Evolutionary conservation across 306 rosid species (phyloP), one percentile per base, ranked within the genome.

Genomic region (Amphicarpaea edgeworthii): DNA sequence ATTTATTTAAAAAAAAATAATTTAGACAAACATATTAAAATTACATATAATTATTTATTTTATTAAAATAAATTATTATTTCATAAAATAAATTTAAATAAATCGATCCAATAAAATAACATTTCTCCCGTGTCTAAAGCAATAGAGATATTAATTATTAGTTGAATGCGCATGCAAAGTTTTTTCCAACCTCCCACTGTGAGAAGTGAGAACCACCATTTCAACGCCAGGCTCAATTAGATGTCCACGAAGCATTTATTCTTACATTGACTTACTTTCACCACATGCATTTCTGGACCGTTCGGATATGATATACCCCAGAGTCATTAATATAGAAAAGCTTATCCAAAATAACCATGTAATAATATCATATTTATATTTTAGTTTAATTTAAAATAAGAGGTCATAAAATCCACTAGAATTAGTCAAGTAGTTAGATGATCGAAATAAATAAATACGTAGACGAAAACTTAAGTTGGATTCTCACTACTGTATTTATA

Each of bases 161-260:
- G 58, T 46, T 46, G 38, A 74, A 63, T 20, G 37, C 68, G 19
- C 57, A 57, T 41, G 77, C 68, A 72, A 24, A 63, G 55, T 40
- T 57, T 73, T 73, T 73, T 75, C 73, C 82, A 70, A 79, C 72
- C 67, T 38, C 77, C 24, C 82, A 78, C 72, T 61, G n/a, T 50
- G 12, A 7, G 54, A 3, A 17, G n/a, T 50, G 12, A 7, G 54
- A 3, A 17, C 73, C 43, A 12, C 16, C 6, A 14, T 79, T 79
- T 71, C 64, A 55, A 59, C 55, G 75, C 55, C 54, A 30, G 23
- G 23, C 37, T 59, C 70, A 59, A n/a, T 69, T 28, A 28, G 46
- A 10, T 23, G 24, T 59, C 28, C 0, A 26, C 51, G 4, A 59
- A 24, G 63, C 49, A 78, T 59, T 69, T 59, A 34, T 46, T 16